Conservation (phyloP, 495 filamentous ascomycete species). For the Aspergillus saccharolyticus region DNA sequence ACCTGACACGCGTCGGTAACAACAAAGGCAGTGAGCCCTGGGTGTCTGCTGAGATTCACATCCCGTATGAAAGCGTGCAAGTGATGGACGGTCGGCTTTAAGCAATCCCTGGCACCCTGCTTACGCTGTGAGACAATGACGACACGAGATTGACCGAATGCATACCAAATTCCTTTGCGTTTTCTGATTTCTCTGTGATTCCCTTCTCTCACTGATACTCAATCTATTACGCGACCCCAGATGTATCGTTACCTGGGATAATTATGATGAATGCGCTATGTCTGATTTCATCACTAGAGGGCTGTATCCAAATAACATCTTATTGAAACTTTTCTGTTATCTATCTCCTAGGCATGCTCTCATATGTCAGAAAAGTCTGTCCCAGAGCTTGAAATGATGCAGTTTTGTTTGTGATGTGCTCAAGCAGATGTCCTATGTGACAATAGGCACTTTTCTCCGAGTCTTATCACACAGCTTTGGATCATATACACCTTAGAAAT, state of each 20-base stretch:
- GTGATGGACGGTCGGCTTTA: slow-evolving; percentile 23
- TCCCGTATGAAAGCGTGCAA: slow-evolving; percentile 34
- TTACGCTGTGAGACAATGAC: neutral
- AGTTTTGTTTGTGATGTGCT: neutral
- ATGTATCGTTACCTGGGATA: neutral
- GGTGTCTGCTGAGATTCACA: slow-evolving; percentile 21
- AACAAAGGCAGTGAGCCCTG: slow-evolving; percentile 48
- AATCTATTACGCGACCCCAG: neutral
- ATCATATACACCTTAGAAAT: no score
- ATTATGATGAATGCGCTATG: neutral
- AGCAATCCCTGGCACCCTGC: neutral
- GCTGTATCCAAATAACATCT: neutral
- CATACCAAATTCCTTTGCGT: slow-evolving; percentile 6
- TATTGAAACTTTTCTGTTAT: slow-evolving; percentile 6
- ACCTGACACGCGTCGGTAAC: slow-evolving; percentile 65
- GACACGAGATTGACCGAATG: neutral
- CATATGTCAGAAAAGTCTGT: slow-evolving; percentile 14
- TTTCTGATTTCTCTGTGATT: slow-evolving; percentile 4
- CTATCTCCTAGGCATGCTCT: slow-evolving; percentile 12
- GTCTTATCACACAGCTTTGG: no score
- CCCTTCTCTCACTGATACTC: neutral
- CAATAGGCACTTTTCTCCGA: neutral
- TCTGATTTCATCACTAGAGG: neutral
- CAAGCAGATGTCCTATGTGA: neutral
- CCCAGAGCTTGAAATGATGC: neutral